These are phyloP conservation scores for Hibiscus mutabilis DNA, from an alignment of 345 rosid genomes.

Conservation along the genomic window DNA sequence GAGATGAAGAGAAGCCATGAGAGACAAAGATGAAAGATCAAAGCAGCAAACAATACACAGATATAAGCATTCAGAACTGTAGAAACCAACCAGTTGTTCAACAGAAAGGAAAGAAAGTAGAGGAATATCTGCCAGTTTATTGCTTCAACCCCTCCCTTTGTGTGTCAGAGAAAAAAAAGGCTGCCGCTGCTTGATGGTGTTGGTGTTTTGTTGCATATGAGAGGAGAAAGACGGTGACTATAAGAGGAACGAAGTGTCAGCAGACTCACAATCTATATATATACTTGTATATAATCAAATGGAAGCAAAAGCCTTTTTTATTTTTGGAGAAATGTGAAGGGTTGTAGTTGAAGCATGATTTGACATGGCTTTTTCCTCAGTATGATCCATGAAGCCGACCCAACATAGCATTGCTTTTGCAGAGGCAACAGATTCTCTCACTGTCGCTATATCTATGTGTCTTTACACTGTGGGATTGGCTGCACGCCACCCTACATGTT, in stretches of 20 bases:
- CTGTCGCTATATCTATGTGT: too few species aligned
- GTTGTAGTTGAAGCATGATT: constrained; percentile 12
- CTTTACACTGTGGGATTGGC: too few species aligned
- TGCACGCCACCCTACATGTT: too few species aligned
- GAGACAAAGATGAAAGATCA: neutral
- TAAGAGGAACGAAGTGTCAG: constrained; percentile 19
- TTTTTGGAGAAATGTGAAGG: neutral
- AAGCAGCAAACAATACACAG: neutral
- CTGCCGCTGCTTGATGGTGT: constrained; percentile 4
- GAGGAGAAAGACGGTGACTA: constrained; percentile 13
- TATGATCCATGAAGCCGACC: constrained; percentile 23
- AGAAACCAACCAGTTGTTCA: too few species aligned
- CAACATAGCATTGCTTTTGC: constrained; percentile 11
- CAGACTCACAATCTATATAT: neutral
- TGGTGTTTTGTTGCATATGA: constrained; percentile 1
- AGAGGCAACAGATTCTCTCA: constrained; percentile 10
- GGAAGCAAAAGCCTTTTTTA: neutral
- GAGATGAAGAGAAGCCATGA: constrained; percentile 26
- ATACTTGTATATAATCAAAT: neutral
- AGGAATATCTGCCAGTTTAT: too few species aligned
- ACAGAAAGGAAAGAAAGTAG: too few species aligned
- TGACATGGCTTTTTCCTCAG: constrained; percentile 19
- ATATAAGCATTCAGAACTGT: neutral
- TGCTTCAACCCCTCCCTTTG: too few species aligned
- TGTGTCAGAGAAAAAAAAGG: too few species aligned